Evolutionary conservation across 176 grass and related monocot species (phyloP).

Genomic region (Raddia guianensis): DNA sequence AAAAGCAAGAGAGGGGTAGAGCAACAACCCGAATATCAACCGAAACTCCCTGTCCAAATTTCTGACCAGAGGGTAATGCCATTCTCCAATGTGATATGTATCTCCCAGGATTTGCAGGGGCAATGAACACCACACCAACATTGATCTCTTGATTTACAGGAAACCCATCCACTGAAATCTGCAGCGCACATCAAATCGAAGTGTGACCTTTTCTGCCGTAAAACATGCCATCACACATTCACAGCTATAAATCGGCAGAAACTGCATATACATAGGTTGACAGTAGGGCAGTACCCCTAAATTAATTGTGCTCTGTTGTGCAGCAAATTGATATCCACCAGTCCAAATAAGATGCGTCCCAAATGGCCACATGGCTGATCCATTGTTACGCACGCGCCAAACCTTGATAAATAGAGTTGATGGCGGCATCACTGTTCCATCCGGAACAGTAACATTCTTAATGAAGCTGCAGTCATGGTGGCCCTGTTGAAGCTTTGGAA

Average conservation of each 20-base stretch:
- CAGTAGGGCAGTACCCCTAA: constrained; percentile 57
- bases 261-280: not conserved
- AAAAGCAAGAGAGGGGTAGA: not conserved
- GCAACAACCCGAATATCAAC: constrained; percentile 74
- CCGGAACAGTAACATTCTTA: constrained; percentile 65
- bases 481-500: not conserved
- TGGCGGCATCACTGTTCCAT: constrained; percentile 76
- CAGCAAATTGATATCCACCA: constrained; percentile 67
- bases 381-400: constrained; percentile 83
- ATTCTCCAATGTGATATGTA: constrained; percentile 91
- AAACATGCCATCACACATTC: constrained; percentile 4
- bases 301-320: constrained; percentile 32
- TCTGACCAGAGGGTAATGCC: constrained; percentile 61
- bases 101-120: constrained; percentile 66
- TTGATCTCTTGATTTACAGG: constrained; percentile 51
- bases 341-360: constrained; percentile 70
- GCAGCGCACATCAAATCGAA: constrained; percentile 28
- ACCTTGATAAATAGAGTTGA: constrained; percentile 75
- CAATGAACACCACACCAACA: constrained; percentile 61
- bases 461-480: constrained; percentile 63
- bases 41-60: constrained; percentile 81
- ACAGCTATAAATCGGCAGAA: constrained; percentile 17
- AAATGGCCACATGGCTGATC: constrained; percentile 61
- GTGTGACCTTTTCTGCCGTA: not conserved
- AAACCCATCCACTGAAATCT: constrained; percentile 64